phyloP scores from a whole-genome alignment of 805 yeast species.

The Lipomyces sp. region DNA sequence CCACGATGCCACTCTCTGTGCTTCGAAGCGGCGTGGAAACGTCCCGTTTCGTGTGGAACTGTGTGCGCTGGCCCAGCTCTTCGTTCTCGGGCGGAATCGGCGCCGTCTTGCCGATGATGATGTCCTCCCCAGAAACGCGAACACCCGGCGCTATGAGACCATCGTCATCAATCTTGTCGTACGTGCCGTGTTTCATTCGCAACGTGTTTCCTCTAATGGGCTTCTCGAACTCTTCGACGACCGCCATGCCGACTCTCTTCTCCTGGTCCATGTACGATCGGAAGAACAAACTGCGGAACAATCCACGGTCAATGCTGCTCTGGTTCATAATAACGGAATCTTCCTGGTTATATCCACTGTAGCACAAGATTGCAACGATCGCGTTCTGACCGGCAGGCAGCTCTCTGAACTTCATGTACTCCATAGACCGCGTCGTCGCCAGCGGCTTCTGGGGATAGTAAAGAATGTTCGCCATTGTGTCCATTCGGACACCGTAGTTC shows the following conservation, averaged over 20 bases:
- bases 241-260: conserved; percentile 96
- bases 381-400: conserved; percentile 99
- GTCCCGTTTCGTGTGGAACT: conserved; percentile 96
- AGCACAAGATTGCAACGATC: conserved; percentile 95
- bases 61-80: conserved; percentile 97
- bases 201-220: conserved; percentile 93
- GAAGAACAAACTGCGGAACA: conserved; percentile 92
- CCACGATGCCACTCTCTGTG: conserved; percentile 97
- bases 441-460: conserved; percentile 97
- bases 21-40: conserved; percentile 96
- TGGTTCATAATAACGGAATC: conserved; percentile 99
- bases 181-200: conserved; percentile 95
- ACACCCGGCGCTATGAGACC: conserved; percentile 98
- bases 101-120: conserved; percentile 96
- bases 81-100: conserved; percentile 99
- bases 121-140: conserved; percentile 98
- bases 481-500: conserved; percentile 95
- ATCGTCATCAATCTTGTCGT: conserved; percentile 96
- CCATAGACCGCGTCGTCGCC: conserved; percentile 98
- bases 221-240: conserved; percentile 95
- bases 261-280: conserved; percentile 99
- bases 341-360: conserved; percentile 98
- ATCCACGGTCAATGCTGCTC: conserved; percentile 92
- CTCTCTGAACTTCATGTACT: conserved; percentile 92
- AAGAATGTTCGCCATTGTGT: conserved; percentile 96